A percentile compares a stretch with the other conserved stretches of the same genome.
Evolutionary conservation across 257 asterid genomes (phyloP).

Genomic region (Fraxinus cuspidata): DNA sequence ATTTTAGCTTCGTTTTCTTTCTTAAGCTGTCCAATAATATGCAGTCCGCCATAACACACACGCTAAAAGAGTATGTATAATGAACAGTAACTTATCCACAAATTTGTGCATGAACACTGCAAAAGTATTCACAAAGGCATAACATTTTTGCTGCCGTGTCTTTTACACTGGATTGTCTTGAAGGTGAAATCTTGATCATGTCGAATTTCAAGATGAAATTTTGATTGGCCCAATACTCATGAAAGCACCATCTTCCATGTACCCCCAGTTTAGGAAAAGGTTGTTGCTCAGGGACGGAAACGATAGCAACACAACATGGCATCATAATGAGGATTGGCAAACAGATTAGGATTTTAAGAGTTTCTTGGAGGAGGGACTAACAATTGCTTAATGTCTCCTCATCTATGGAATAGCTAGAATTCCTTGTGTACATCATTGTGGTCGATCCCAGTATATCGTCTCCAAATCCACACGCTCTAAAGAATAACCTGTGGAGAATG

Average conservation of each 20-base stretch:
- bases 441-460: conserved; percentile 71
- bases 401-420: conserved; percentile 32
- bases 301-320: neutral
- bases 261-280: neutral
- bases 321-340: neutral
- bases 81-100: conserved; percentile 1
- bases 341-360: conserved; percentile 14
- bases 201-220: neutral
- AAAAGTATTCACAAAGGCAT: neutral
- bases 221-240: neutral
- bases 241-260: neutral
- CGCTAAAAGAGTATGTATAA: conserved; percentile 1
- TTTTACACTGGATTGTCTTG: neutral
- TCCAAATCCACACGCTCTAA: conserved; percentile 78
- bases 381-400: conserved; percentile 48
- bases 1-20: conserved; percentile 24
- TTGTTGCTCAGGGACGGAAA: neutral
- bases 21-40: no score
- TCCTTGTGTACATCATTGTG: conserved; percentile 75
- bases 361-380: conserved; percentile 50
- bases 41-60: neutral
- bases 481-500: conserved; percentile 52
- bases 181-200: neutral
- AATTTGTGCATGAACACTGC: conserved; percentile 4
- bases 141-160: neutral